Conservation (phyloP, 139 green algal genomes). For the Auxenochlorella pyrenoidosa region DNA sequence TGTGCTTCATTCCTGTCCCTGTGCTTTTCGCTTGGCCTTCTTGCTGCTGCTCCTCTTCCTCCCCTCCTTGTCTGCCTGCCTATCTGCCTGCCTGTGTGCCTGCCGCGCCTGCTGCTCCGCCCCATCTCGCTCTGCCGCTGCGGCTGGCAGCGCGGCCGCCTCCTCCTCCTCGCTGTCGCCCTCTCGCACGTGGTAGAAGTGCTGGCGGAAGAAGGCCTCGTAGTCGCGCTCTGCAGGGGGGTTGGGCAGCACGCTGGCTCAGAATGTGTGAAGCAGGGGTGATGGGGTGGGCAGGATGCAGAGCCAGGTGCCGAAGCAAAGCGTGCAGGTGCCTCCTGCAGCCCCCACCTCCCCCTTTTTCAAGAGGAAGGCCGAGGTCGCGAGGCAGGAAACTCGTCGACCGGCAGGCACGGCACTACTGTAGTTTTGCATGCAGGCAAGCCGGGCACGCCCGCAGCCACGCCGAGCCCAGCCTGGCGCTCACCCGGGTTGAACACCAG, state of each 20-base stretch:
- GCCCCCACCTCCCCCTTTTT: no score
- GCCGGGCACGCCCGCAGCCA: no score
- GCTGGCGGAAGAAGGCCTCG: slow-evolving; percentile 8
- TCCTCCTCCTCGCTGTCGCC: slow-evolving; percentile 16
- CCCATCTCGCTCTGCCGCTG: background rate
- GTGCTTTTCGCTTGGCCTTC: no score
- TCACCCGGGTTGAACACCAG: slow-evolving; percentile 44
- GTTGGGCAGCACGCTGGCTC: no score
- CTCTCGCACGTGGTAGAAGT: slow-evolving; percentile 10
- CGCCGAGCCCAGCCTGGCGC: background rate
- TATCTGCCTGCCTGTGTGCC: background rate
- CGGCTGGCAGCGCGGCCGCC: background rate
- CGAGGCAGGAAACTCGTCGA: no score
- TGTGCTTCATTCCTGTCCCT: no score
- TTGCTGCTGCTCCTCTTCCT: no score
- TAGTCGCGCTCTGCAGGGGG: slow-evolving; percentile 27
- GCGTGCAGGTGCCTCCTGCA: no score
- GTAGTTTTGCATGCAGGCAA: background rate
- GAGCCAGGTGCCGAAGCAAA: no score
- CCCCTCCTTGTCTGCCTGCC: background rate
- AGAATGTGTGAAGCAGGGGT: no score
- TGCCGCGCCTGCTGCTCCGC: background rate
- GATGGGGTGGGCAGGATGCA: background rate
- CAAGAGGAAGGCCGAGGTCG: no score
- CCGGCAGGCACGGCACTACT: no score